phyloP scores from a whole-genome alignment of 108 stramenopile genomes.

The Fistulifera pelliculosa region DNA sequence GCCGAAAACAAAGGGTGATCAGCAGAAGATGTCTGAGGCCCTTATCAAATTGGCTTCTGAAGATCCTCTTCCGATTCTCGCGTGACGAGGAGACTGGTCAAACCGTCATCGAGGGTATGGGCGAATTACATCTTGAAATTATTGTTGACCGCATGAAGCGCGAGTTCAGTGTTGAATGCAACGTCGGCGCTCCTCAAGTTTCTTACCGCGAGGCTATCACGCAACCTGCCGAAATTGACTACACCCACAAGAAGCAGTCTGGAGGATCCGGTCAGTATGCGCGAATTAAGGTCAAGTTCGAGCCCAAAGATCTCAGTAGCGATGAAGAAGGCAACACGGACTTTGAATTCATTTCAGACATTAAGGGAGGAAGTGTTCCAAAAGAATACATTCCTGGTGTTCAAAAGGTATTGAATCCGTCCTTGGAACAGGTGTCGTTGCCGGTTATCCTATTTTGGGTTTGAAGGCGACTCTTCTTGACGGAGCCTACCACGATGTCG shows the following conservation, averaged over 20 bases:
- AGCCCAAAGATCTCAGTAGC: slow-evolving; percentile 76
- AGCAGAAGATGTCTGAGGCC: slow-evolving; percentile 94
- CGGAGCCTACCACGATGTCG: slow-evolving; percentile 86
- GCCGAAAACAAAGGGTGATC: slow-evolving; percentile 87
- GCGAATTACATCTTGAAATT: slow-evolving; percentile 99
- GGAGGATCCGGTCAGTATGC: slow-evolving; percentile 98
- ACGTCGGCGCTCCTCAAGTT: slow-evolving; percentile 86
- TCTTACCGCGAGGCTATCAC: slow-evolving; percentile 99
- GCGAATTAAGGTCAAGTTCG: slow-evolving; percentile 90
- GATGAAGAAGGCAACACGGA: slow-evolving; percentile 84
- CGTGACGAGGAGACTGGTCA: slow-evolving; percentile 97
- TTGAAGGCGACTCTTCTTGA: slow-evolving; percentile 90
- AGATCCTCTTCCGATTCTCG: slow-evolving; percentile 93
- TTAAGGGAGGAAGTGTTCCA: slow-evolving; percentile 95
- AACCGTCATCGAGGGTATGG: slow-evolving; percentile 99
- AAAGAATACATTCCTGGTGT: slow-evolving; percentile 99
- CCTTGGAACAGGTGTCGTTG: slow-evolving; percentile 84
- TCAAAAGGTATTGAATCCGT: slow-evolving; percentile 95
- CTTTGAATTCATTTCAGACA: slow-evolving; percentile 91
- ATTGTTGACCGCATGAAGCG: slow-evolving; percentile 99
- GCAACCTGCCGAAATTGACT: slow-evolving; percentile 84
- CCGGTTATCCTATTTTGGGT: slow-evolving; percentile 94
- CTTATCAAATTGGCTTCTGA: slow-evolving; percentile 91
- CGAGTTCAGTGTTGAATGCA: slow-evolving; percentile 95
- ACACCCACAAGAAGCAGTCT: slow-evolving; percentile 99